Evolutionary conservation across 2,329 filamentous ascomycete species (phyloP).

Genomic region (Rugonectria rugulosa): DNA sequence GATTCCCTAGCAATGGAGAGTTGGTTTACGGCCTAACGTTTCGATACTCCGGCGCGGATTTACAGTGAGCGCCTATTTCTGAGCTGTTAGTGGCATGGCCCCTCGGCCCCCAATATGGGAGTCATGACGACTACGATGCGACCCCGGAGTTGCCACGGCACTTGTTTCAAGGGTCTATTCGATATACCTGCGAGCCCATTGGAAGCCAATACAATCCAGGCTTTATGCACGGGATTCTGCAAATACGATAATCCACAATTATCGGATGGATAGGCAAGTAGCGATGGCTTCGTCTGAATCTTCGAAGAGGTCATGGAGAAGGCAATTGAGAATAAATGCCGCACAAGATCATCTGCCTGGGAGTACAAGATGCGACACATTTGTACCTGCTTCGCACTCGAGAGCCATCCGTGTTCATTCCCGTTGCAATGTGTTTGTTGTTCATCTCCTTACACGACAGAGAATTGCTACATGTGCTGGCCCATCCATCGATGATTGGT

Average conservation of each 20-base stretch:
- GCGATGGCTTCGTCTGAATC: constrained; percentile 2
- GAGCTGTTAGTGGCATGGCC: too few relatives aligned
- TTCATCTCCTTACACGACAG: constrained; percentile 27
- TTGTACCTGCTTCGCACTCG: too few relatives aligned
- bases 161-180: neutral
- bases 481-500: constrained; percentile 32
- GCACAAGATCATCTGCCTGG: constrained; percentile 7
- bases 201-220: neutral
- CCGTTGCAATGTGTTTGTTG: constrained; percentile 1
- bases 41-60: constrained; percentile 10
- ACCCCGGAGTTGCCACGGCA: constrained; percentile 8
- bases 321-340: constrained; percentile 15
- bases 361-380: too few relatives aligned
- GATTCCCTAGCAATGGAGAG: constrained; percentile 3
- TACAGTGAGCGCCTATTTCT: neutral
- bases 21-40: constrained; percentile 14
- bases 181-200: neutral
- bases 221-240: neutral
- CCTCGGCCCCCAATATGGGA: too few relatives aligned
- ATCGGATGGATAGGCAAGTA: constrained; percentile 1
- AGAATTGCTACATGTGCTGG: constrained; percentile 37
- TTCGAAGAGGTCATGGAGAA: neutral
- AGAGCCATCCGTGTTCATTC: constrained; percentile 11
- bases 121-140: neutral
- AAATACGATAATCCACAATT: constrained; percentile 1